Conservation (phyloP, 805 yeast genomes). For the Myxozyma geophila region DNA sequence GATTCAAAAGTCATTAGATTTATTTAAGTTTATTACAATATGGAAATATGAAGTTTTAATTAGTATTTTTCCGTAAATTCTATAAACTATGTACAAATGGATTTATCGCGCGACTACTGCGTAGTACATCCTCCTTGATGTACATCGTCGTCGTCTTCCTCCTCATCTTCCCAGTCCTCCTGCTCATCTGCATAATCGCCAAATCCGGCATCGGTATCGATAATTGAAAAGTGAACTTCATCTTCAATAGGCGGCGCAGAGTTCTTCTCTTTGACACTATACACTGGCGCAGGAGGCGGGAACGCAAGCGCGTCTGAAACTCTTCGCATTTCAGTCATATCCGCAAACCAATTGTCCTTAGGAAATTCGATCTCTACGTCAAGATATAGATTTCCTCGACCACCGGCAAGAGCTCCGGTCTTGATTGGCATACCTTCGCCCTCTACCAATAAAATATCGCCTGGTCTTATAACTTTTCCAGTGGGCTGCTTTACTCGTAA, state of each 20-base stretch:
- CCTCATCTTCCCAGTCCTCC: constrained; percentile 5
- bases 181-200: neutral
- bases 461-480: constrained; percentile 83
- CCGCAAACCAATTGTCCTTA: constrained; percentile 80
- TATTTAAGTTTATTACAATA: neutral
- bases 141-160: neutral
- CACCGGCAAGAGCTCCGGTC: constrained; percentile 40
- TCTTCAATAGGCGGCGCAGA: constrained; percentile 17
- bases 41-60: neutral
- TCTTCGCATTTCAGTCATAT: constrained; percentile 58
- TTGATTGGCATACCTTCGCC: constrained; percentile 85
- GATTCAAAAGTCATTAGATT: neutral
- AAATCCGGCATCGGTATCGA: neutral
- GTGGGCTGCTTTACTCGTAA: constrained; percentile 61
- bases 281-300: constrained; percentile 15
- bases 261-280: constrained; percentile 1
- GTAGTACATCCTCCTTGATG: constrained; percentile 1
- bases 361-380: constrained; percentile 80
- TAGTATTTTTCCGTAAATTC: neutral
- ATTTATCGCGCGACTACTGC: neutral
- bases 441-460: constrained; percentile 63
- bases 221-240: constrained; percentile 14
- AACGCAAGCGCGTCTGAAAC: constrained; percentile 39
- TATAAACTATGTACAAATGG: neutral
- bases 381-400: constrained; percentile 71